Evolutionary conservation across 805 yeast genomes (phyloP).

Genomic region (Candida maris): DNA sequence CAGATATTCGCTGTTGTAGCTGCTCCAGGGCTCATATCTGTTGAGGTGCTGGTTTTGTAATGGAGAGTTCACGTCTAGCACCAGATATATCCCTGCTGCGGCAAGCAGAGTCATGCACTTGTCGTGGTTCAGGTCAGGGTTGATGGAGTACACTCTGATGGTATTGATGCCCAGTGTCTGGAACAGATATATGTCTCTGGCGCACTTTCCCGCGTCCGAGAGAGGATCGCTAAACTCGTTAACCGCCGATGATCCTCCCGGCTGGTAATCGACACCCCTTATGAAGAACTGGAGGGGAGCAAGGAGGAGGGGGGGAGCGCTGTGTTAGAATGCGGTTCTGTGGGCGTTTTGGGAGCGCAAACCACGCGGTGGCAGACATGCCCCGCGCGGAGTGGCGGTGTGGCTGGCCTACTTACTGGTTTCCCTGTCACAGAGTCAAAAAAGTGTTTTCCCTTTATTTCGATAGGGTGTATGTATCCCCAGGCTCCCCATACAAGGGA

Average conservation of each 20-base stretch:
- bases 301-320: too few relatives aligned
- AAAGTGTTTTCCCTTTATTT: constrained; percentile 66
- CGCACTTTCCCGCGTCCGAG: constrained; percentile 67
- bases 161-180: constrained; percentile 86
- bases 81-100: constrained; percentile 85
- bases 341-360: too few relatives aligned
- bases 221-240: constrained; percentile 62
- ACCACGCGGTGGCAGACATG: too few relatives aligned
- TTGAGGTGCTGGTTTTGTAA: constrained; percentile 72
- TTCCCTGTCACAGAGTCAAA: constrained; percentile 68
- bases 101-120: constrained; percentile 89
- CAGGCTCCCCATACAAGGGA: constrained; percentile 6
- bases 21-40: constrained; percentile 90
- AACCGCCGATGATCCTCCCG: constrained; percentile 87
- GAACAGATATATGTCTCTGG: constrained; percentile 76
- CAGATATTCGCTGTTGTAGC: constrained; percentile 68
- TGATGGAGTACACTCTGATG: constrained; percentile 81
- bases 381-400: too few relatives aligned
- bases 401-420: constrained; percentile 60
- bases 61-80: constrained; percentile 90
- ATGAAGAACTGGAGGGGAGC: constrained; percentile 52
- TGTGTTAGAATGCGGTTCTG: too few relatives aligned
- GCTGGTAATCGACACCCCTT: constrained; percentile 92
- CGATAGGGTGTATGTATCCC: constrained; percentile 54
- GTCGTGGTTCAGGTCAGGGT: constrained; percentile 80